Evolutionary conservation across 1,284 basidiomycete genomes (phyloP).

Genomic region (Fomitopsis pinicola): DNA sequence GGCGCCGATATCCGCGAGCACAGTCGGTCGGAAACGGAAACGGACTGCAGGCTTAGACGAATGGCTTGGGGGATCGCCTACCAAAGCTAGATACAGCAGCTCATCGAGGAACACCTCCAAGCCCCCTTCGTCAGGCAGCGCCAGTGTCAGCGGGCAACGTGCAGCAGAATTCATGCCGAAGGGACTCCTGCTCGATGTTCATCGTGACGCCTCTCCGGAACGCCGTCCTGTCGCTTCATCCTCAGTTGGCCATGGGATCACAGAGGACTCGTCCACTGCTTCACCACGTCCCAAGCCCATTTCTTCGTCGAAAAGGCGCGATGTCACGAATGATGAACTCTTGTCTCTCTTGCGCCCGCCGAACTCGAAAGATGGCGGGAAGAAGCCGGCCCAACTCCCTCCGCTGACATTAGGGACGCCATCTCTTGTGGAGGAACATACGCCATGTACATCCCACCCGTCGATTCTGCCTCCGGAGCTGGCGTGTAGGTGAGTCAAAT

Average conservation of each 20-base stretch:
- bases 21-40: slow-evolving; percentile 35
- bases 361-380: slow-evolving; percentile 26
- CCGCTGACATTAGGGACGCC: slow-evolving; percentile 56
- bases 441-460: slow-evolving; percentile 72
- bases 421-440: slow-evolving; percentile 61
- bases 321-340: slow-evolving; percentile 24
- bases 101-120: slow-evolving; percentile 12
- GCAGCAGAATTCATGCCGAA: not conserved
- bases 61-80: slow-evolving; percentile 40
- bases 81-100: not conserved
- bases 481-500: slow-evolving; percentile 40
- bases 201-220: not conserved
- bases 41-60: slow-evolving; percentile 40
- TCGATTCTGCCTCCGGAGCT: slow-evolving; percentile 68
- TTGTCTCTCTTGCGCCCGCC: slow-evolving; percentile 54
- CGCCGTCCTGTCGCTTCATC: not conserved
- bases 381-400: slow-evolving; percentile 31
- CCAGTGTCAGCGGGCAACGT: not conserved
- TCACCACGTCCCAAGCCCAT: not conserved
- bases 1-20: not conserved
- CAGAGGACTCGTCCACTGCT: not conserved
- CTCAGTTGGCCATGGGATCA: not conserved
- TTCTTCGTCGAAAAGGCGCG: slow-evolving; percentile 23
- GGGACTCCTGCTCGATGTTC: not conserved
- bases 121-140: not conserved